phyloP scores from a whole-genome alignment of 1,284 basidiomycete species.

The Phylloboletellus chloephorus region DNA sequence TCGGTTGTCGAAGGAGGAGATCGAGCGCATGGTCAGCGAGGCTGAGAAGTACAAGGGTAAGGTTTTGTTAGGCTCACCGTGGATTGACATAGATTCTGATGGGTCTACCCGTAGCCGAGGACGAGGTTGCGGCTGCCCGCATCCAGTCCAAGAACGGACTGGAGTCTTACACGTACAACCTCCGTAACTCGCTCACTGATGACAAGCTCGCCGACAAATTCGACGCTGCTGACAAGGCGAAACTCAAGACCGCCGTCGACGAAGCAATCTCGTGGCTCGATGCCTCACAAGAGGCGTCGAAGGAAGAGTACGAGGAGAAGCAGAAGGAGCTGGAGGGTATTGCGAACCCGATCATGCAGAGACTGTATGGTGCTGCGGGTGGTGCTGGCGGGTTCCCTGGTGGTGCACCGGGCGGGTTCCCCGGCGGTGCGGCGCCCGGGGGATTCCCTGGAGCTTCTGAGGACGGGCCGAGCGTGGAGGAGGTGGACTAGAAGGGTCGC shows the following conservation, averaged over 20 bases:
- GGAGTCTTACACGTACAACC: constrained; percentile 95
- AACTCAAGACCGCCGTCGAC: constrained; percentile 80
- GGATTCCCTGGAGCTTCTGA: constrained; percentile 54
- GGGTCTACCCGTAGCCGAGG: constrained; percentile 51
- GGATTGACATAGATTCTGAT: constrained; percentile 18
- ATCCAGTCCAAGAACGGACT: constrained; percentile 85
- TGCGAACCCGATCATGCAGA: constrained; percentile 94
- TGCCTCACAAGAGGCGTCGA: constrained; percentile 81
- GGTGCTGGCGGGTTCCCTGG: constrained; percentile 50
- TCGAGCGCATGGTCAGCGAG: constrained; percentile 93
- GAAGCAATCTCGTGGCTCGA: constrained; percentile 91
- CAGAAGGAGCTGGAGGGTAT: constrained; percentile 94
- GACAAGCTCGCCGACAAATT: constrained; percentile 89
- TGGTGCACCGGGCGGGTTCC: constrained; percentile 46
- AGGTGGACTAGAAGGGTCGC: constrained; percentile 60
- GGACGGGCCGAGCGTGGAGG: constrained; percentile 85
- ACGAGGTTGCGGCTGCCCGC: constrained; percentile 76
- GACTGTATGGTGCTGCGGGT: constrained; percentile 78
- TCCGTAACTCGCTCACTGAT: constrained; percentile 85
- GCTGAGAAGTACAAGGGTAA: constrained; percentile 89
- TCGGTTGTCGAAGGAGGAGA: constrained; percentile 96
- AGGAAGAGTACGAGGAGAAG: constrained; percentile 93
- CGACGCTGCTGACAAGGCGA: constrained; percentile 81
- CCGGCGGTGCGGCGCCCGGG: constrained; percentile 48
- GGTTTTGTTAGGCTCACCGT: constrained; percentile 12